These are phyloP conservation scores for Silene noctiflora DNA, from an alignment of 179 eudicot genomes.

Conservation along the genomic window DNA sequence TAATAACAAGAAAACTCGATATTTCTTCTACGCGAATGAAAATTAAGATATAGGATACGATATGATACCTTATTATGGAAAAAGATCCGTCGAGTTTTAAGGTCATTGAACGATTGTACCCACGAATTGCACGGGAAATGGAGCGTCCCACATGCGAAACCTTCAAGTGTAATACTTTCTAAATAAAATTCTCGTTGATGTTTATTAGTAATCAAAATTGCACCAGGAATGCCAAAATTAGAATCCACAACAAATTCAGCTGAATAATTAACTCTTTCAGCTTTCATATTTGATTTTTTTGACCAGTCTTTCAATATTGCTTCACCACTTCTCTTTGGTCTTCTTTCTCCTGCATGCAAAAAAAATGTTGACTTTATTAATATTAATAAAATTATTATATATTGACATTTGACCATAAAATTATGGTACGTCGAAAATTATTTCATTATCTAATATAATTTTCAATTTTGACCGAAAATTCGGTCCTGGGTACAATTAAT, in stretches of 20 bases:
- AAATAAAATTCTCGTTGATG: conserved; percentile 81
- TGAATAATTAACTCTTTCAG: conserved; percentile 77
- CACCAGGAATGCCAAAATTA: conserved; percentile 79
- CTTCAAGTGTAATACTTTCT: conserved; percentile 79
- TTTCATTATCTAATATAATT: neutral
- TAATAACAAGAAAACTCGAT: neutral
- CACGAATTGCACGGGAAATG: conserved; percentile 94
- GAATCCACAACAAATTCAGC: conserved; percentile 84
- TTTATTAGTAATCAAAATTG: conserved; percentile 66
- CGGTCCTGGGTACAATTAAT: neutral
- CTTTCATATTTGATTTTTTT: conserved; percentile 70
- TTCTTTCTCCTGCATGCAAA: conserved; percentile 50
- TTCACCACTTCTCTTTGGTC: conserved; percentile 64
- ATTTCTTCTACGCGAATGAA: neutral
- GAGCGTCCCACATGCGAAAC: conserved; percentile 79
- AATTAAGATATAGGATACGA: neutral
- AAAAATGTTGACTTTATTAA: neutral
- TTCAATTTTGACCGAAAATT: neutral
- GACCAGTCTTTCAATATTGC: conserved; percentile 88
- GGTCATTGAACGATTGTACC: conserved; percentile 76
- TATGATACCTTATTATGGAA: conserved; percentile 79
- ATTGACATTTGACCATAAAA: neutral
- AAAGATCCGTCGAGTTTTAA: conserved; percentile 64
- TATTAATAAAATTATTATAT: neutral
- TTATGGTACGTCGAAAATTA: neutral